These are phyloP conservation scores for Solanum virginianum DNA, from an alignment of 257 asterid genomes.

Conservation along the genomic window DNA sequence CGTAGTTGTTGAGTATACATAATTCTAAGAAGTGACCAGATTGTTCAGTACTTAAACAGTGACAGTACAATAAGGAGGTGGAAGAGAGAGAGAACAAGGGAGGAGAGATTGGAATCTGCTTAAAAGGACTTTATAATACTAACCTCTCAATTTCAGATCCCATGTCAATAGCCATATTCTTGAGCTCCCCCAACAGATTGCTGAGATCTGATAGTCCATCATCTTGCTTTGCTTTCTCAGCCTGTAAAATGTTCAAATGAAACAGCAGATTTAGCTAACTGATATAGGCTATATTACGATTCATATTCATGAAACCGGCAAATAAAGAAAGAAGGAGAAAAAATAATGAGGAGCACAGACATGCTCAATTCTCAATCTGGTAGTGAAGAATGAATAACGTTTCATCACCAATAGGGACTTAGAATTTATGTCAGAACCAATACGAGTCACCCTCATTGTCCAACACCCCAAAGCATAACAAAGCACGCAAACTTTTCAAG, in stretches of 20 bases:
- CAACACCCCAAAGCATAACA: neutral
- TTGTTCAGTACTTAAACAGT: neutral
- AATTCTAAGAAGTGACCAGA: neutral
- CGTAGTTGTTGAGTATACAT: neutral
- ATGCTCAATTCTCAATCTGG: neutral
- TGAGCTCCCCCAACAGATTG: constrained; percentile 28
- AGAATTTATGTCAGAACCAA: neutral
- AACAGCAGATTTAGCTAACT: neutral
- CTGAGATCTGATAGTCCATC: constrained; percentile 33
- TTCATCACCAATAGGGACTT: neutral
- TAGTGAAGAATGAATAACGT: neutral
- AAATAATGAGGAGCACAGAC: neutral
- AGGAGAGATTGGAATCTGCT: neutral
- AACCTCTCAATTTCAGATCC: constrained; percentile 35
- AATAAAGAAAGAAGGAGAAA: neutral
- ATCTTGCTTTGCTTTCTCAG: constrained; percentile 33
- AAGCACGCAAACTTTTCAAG: neutral
- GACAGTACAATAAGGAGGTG: neutral
- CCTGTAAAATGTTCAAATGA: constrained; percentile 2
- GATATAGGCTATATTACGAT: neutral
- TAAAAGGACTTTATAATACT: neutral
- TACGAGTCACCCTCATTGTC: neutral
- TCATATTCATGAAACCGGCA: neutral
- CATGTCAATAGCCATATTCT: constrained; percentile 42
- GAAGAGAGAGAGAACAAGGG: neutral